phyloP scores from a whole-genome alignment of 2,329 filamentous ascomycete species.

The Phialocephala sp. region DNA sequence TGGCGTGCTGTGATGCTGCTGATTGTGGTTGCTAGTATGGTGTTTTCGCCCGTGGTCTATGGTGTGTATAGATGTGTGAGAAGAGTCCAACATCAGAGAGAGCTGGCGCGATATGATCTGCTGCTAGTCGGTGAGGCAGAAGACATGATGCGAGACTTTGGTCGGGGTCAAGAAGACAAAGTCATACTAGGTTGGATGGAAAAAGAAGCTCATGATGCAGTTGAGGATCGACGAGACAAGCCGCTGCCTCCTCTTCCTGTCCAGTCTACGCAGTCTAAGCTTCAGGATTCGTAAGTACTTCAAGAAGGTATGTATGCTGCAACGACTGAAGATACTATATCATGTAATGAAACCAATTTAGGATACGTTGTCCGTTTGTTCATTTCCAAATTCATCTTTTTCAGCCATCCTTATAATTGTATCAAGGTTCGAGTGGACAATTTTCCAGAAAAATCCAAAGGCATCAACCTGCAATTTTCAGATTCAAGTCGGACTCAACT shows the following conservation, averaged over 20 bases:
- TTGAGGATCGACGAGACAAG: background rate
- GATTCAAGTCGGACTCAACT: background rate
- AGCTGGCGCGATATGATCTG: background rate
- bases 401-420: background rate
- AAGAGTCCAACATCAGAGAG: background rate
- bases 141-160: background rate
- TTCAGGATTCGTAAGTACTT: background rate
- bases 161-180: background rate
- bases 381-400: too few relatives aligned
- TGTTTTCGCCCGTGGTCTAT: slow-evolving; percentile 1
- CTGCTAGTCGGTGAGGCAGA: background rate
- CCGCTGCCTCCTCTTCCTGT: background rate
- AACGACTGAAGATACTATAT: background rate
- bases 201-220: background rate
- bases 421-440: background rate
- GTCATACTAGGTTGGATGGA: background rate
- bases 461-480: background rate
- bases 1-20: background rate
- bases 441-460: background rate
- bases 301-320: too few relatives aligned
- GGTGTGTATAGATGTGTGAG: slow-evolving; percentile 2
- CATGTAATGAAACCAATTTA: background rate
- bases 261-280: background rate
- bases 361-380: background rate
- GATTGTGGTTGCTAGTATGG: background rate